Conservation (phyloP, 306 rosid species). For the Prunus fruticosa region DNA sequence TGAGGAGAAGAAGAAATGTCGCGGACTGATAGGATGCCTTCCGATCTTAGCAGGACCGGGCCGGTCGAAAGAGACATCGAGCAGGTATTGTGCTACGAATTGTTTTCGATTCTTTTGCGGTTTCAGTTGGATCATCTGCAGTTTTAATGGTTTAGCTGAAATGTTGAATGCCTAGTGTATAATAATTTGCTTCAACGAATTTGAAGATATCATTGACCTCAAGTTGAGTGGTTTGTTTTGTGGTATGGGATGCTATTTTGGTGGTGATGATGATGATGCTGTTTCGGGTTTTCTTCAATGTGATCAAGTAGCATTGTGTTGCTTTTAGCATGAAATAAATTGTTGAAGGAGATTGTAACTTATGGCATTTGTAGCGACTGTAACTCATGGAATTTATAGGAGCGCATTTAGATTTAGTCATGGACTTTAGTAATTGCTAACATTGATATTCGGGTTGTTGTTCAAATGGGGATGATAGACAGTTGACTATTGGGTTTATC, state of each 20-base stretch:
- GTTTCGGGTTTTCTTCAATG: not conserved
- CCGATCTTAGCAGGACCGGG: constrained; percentile 91
- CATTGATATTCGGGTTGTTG: constrained; percentile 1
- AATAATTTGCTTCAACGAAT: not conserved
- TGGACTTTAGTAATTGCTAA: constrained; percentile 8
- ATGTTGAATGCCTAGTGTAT: constrained; percentile 6
- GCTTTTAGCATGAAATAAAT: not conserved
- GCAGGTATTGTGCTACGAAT: constrained; percentile 53
- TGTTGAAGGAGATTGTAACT: not conserved
- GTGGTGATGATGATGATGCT: not conserved
- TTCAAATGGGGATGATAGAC: not conserved
- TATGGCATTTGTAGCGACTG: not conserved
- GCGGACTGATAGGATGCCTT: constrained; percentile 72
- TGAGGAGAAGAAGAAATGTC: constrained; percentile 35
- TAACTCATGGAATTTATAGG: not conserved
- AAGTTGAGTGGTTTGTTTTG: constrained; percentile 7
- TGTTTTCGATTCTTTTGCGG: constrained; percentile 17
- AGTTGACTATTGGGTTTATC: not conserved
- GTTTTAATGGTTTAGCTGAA: constrained; percentile 13
- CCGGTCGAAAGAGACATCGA: constrained; percentile 87
- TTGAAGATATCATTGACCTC: not conserved
- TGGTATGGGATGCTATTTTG: not conserved
- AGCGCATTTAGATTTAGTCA: constrained; percentile 11
- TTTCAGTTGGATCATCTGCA: constrained; percentile 7
- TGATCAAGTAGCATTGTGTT: not conserved